Conservation (phyloP, 345 rosid species). For the Theobroma cacao region DNA sequence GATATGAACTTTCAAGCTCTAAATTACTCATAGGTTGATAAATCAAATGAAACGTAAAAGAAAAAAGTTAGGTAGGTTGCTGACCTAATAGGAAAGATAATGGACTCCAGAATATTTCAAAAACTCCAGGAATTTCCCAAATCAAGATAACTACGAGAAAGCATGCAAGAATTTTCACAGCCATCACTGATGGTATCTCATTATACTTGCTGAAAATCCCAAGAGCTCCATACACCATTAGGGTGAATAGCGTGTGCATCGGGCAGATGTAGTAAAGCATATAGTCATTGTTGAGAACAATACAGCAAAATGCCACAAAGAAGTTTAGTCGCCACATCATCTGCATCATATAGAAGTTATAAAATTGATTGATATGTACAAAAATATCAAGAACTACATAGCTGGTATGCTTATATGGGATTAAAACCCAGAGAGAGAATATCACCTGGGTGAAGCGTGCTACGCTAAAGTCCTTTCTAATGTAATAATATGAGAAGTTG, state of each 20-base stretch:
- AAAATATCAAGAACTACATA: background rate
- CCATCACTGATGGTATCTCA: slow-evolving; percentile 89
- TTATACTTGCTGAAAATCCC: slow-evolving; percentile 83
- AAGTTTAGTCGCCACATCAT: slow-evolving; percentile 99
- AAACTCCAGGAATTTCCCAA: slow-evolving; percentile 96
- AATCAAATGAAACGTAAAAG: slow-evolving; percentile 3
- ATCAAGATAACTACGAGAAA: slow-evolving; percentile 79
- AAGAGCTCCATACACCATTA: slow-evolving; percentile 94
- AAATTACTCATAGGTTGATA: background rate
- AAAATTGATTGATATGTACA: background rate
- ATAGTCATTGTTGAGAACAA: slow-evolving; percentile 91
- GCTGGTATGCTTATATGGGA: slow-evolving; percentile 5
- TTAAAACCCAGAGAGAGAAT: slow-evolving; percentile 3
- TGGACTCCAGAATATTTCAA: slow-evolving; percentile 79
- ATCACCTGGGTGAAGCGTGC: slow-evolving; percentile 91
- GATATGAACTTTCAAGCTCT: background rate
- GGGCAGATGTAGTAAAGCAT: slow-evolving; percentile 97
- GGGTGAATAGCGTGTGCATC: slow-evolving; percentile 95
- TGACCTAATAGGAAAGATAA: slow-evolving; percentile 67
- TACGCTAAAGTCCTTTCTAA: slow-evolving; percentile 90
- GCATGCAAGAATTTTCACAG: slow-evolving; percentile 73
- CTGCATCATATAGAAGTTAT: slow-evolving; percentile 48
- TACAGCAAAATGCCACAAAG: slow-evolving; percentile 85
- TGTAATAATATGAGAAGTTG: slow-evolving; percentile 92
- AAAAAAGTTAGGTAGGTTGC: slow-evolving; percentile 23